Percentiles rank a stretch among this genome's conserved stretches.
phyloP scores from a whole-genome alignment of 768 basidiomycete genomes.

The Arthromyces matolae region DNA sequence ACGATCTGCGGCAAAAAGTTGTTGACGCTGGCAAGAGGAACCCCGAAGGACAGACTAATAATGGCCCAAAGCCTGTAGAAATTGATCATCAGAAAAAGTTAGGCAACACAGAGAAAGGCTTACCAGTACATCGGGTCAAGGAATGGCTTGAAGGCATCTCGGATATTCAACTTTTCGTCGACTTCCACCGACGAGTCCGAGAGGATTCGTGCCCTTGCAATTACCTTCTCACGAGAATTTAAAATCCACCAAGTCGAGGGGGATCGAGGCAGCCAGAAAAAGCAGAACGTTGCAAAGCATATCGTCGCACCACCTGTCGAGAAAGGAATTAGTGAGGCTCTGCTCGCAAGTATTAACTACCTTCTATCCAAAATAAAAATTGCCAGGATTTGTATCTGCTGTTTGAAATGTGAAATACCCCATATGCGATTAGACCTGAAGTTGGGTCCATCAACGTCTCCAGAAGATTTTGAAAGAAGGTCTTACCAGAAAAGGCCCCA shows the following conservation, averaged over 20 bases:
- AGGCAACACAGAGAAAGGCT: neutral
- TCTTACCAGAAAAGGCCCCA: conserved; percentile 46
- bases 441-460: too few relatives aligned
- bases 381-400: conserved; percentile 46
- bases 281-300: conserved; percentile 41
- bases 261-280: conserved; percentile 43
- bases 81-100: neutral
- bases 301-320: conserved; percentile 36
- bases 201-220: conserved; percentile 41
- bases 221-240: conserved; percentile 34
- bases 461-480: too few relatives aligned
- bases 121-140: conserved; percentile 43
- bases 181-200: conserved; percentile 42
- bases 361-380: conserved; percentile 52
- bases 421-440: conserved; percentile 44
- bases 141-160: conserved; percentile 43
- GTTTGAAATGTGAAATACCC: conserved; percentile 45
- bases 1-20: conserved; percentile 51
- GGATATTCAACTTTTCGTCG: conserved; percentile 38
- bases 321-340: neutral
- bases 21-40: conserved; percentile 49
- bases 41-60: conserved; percentile 43
- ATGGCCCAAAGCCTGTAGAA: conserved; percentile 38
- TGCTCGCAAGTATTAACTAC: conserved; percentile 17
- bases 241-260: conserved; percentile 39